These are phyloP conservation scores for Rosa lucieae DNA, from an alignment of 306 rosid genomes.

Conservation along the genomic window DNA sequence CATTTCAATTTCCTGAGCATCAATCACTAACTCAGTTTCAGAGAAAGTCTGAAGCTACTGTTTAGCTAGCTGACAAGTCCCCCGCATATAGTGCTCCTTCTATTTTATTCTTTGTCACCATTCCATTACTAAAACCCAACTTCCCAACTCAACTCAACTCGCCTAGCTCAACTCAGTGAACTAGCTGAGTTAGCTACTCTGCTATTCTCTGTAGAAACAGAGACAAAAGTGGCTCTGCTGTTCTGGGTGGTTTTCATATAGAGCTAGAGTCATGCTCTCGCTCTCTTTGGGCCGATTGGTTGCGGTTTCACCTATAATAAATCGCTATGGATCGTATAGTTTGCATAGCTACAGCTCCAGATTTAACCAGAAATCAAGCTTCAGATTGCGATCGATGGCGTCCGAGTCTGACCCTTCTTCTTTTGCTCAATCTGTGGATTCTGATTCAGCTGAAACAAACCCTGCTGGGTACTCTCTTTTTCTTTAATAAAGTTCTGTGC, in stretches of 20 bases:
- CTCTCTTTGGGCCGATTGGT: constrained; percentile 41
- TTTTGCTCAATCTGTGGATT: constrained; percentile 56
- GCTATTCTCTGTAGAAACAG: neutral
- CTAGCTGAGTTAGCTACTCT: neutral
- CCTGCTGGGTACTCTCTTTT: constrained; percentile 48
- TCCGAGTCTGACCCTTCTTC: constrained; percentile 54
- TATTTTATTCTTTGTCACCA: neutral
- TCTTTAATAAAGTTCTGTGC: neutral
- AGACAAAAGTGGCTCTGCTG: neutral
- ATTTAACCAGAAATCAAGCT: constrained; percentile 20
- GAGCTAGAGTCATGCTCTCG: constrained; percentile 36
- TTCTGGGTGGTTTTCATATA: neutral
- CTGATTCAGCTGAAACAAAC: constrained; percentile 57
- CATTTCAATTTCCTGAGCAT: neutral
- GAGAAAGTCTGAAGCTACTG: neutral
- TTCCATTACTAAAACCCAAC: neutral
- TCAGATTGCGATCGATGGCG: constrained; percentile 47
- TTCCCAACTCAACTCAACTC: neutral
- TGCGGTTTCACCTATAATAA: constrained; percentile 40
- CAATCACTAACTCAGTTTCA: neutral
- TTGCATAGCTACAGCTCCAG: constrained; percentile 26
- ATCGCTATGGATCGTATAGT: constrained; percentile 25
- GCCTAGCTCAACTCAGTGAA: neutral
- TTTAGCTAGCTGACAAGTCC: constrained; percentile 1
- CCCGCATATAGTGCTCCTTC: neutral